Conservation (phyloP, 73 alveolate genomes). For the Vitrella brassicaformis region DNA sequence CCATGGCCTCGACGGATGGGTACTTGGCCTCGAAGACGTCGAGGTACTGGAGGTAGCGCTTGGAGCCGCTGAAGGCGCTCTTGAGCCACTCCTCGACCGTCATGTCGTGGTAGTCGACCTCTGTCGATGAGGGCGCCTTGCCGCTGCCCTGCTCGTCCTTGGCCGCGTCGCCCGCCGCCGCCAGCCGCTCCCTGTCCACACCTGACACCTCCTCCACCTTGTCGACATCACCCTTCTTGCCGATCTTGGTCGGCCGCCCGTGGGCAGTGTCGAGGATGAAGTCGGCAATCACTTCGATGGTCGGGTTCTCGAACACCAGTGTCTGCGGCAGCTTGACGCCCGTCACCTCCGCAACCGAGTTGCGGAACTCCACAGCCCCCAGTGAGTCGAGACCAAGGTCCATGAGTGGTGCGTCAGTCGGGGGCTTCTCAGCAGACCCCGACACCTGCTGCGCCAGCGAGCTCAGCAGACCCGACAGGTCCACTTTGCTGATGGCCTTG, state of each 20-base stretch:
- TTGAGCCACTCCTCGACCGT: not conserved
- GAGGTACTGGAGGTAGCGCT: not conserved
- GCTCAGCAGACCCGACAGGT: not conserved
- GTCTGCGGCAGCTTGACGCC: constrained; percentile 37
- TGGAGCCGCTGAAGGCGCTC: not conserved
- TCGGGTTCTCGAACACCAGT: constrained; percentile 32
- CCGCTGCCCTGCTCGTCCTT: not conserved
- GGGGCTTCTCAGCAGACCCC: not conserved
- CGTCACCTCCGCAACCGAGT: constrained; percentile 1
- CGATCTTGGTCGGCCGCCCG: too few relatives aligned
- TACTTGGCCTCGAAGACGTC: not conserved
- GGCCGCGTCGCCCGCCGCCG: not conserved
- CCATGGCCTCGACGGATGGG: not conserved
- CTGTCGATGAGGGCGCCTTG: too few relatives aligned
- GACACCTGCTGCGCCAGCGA: not conserved
- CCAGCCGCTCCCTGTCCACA: not conserved
- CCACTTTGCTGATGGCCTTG: not conserved
- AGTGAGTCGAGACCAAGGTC: constrained; percentile 38
- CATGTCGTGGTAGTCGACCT: too few relatives aligned
- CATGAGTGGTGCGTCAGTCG: constrained; percentile 5
- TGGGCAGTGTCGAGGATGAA: constrained; percentile 7
- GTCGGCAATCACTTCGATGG: constrained; percentile 23
- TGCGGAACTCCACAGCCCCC: constrained; percentile 39
- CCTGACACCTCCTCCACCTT: not conserved
- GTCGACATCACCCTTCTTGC: too few relatives aligned